Evolutionary conservation across 331 rosid species (phyloP).

Genomic region (Pyrus hybrid): DNA sequence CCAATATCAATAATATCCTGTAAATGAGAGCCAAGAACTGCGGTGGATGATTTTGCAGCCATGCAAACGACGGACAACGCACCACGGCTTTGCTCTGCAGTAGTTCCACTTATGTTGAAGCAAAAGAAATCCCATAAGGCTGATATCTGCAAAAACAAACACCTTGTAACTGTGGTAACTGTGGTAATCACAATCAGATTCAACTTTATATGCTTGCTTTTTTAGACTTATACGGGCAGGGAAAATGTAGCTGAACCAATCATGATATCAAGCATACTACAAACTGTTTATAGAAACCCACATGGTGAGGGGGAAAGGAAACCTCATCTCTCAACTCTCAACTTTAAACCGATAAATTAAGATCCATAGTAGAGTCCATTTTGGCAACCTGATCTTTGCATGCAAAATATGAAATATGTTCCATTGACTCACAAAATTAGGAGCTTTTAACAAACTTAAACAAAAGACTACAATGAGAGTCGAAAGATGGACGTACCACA

Average conservation of each 20-base stretch:
- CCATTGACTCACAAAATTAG: neutral
- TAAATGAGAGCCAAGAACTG: slow-evolving; percentile 70
- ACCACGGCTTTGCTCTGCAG: slow-evolving; percentile 89
- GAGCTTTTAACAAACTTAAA: slow-evolving; percentile 3
- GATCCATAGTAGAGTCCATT: neutral
- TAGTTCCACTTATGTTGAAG: slow-evolving; percentile 81
- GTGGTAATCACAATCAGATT: neutral
- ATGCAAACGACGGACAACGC: slow-evolving; percentile 87
- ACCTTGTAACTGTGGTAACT: neutral
- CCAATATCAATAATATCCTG: slow-evolving; percentile 92
- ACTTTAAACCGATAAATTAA: neutral
- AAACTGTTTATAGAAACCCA: neutral
- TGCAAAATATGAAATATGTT: neutral
- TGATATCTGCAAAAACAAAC: slow-evolving; percentile 49
- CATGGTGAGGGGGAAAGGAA: neutral
- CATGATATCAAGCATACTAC: neutral
- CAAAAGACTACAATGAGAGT: slow-evolving; percentile 6
- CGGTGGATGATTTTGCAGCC: slow-evolving; percentile 77
- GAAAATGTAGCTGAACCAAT: neutral
- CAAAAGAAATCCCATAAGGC: slow-evolving; percentile 96
- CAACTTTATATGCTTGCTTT: neutral
- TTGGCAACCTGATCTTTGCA: neutral
- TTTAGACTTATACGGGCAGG: neutral
- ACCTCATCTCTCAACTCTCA: neutral
- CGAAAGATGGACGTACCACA: slow-evolving; percentile 49